Conservation (phyloP, 805 yeast genomes). For the Blastobotrys attinorum region DNA sequence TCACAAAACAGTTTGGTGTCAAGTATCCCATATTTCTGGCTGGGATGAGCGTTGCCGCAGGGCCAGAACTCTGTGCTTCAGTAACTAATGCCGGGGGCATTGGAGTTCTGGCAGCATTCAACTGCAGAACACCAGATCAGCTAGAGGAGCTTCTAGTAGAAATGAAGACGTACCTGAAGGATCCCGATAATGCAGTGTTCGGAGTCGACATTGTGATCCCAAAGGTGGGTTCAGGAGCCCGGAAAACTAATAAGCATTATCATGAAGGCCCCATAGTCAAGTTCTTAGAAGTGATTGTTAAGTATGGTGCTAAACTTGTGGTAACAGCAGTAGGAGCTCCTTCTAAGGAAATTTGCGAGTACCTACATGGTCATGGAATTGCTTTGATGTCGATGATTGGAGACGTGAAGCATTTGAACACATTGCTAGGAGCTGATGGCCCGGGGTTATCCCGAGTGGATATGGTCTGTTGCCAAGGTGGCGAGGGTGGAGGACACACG, state of each 20-base stretch:
- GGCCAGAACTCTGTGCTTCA: constrained; percentile 22
- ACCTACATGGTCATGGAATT: constrained; percentile 19
- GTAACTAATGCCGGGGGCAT: constrained; percentile 25
- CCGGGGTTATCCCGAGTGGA: constrained; percentile 17
- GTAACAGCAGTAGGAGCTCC: constrained; percentile 24
- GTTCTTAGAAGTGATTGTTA: constrained; percentile 18
- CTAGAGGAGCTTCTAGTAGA: constrained; percentile 12
- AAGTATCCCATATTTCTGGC: constrained; percentile 22
- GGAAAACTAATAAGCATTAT: constrained; percentile 23
- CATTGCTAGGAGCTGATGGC: neutral
- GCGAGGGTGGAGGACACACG: constrained; percentile 25
- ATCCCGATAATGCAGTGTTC: constrained; percentile 19
- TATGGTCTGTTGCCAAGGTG: constrained; percentile 23
- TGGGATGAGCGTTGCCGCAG: constrained; percentile 25
- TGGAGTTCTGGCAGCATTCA: constrained; percentile 21
- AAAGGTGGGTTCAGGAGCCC: constrained; percentile 23
- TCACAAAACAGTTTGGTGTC: constrained; percentile 20
- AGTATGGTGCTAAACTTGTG: constrained; percentile 18
- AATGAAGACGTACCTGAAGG: constrained; percentile 11
- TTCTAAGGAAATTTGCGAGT: constrained; percentile 18
- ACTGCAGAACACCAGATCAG: constrained; percentile 10
- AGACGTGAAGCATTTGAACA: constrained; percentile 15
- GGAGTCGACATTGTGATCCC: constrained; percentile 23
- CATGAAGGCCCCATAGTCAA: constrained; percentile 19
- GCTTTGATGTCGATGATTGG: constrained; percentile 25